A percentile compares a stretch with the other conserved stretches of the same genome.
These are phyloP conservation scores for Microstegium vimineum DNA, from an alignment of 176 grass and related monocot genomes.

Conservation along the genomic window DNA sequence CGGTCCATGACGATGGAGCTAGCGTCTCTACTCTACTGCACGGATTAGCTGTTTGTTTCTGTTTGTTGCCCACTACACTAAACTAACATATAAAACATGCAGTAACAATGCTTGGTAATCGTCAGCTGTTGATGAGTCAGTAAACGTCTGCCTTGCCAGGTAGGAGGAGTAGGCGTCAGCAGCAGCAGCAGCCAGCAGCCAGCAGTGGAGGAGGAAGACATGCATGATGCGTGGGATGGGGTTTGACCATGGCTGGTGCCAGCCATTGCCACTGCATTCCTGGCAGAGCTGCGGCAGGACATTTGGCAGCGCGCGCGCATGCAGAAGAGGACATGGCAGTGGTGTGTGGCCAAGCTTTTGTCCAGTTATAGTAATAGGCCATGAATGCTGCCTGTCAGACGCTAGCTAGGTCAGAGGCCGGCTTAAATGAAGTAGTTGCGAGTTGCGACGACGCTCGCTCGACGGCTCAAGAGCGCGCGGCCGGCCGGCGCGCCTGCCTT, in stretches of 20 bases:
- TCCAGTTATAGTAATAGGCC: slow-evolving; percentile 57
- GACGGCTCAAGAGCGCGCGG: no score
- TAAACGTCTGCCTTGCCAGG: slow-evolving; percentile 5
- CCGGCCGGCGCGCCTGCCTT: background rate
- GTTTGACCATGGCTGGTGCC: slow-evolving; percentile 26
- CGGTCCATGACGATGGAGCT: background rate
- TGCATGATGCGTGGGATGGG: slow-evolving; percentile 14
- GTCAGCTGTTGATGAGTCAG: no score
- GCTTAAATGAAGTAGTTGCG: slow-evolving; percentile 59
- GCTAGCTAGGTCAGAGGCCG: slow-evolving; percentile 45
- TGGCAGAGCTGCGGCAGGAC: background rate
- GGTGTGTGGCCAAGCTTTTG: slow-evolving; percentile 36
- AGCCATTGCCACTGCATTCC: no score
- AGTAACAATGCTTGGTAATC: background rate
- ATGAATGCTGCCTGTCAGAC: slow-evolving; percentile 58
- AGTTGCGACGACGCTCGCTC: background rate
- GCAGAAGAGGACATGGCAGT: slow-evolving; percentile 42
- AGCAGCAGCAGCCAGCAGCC: background rate
- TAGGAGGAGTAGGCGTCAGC: background rate
- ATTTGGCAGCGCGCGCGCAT: slow-evolving; percentile 32
- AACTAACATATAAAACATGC: background rate
- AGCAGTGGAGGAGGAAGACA: no score
- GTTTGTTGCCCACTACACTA: background rate
- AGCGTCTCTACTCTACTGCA: background rate
- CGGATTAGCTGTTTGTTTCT: background rate